Evolutionary conservation across 805 yeast genomes (phyloP).

Genomic region (Lachancea waltii): DNA sequence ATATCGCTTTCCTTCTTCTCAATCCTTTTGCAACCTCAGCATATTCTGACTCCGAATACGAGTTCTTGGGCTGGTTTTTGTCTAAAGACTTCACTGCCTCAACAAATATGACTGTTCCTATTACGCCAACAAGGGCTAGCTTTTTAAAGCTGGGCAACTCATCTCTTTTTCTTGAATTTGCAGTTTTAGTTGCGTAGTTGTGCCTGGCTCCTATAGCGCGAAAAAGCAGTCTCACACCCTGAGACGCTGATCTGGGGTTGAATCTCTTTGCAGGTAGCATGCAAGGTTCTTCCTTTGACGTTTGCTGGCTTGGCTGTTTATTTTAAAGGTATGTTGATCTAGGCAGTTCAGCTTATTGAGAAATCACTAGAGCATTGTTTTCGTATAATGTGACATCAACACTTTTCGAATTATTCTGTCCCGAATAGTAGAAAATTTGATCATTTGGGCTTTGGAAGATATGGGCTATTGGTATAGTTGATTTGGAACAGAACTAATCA

Average conservation of each 20-base stretch:
- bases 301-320: too few relatives aligned
- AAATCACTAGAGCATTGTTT: too few relatives aligned
- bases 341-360: too few relatives aligned
- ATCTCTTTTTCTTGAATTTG: constrained; percentile 7
- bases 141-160: constrained; percentile 37
- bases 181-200: constrained; percentile 3
- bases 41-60: constrained; percentile 35
- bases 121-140: constrained; percentile 37
- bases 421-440: constrained; percentile 5
- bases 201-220: neutral
- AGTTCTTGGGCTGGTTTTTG: constrained; percentile 31
- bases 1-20: constrained; percentile 42
- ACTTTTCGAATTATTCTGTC: constrained; percentile 5
- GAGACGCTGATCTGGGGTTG: neutral
- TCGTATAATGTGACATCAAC: constrained; percentile 5
- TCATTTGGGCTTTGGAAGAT: neutral
- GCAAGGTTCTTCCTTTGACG: too few relatives aligned
- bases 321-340: too few relatives aligned
- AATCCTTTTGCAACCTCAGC: constrained; percentile 43
- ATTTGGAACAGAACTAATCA: constrained; percentile 1
- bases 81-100: constrained; percentile 35
- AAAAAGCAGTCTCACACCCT: neutral
- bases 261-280: too few relatives aligned
- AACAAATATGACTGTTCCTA: constrained; percentile 40
- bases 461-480: too few relatives aligned